phyloP scores from a whole-genome alignment of 2,329 filamentous ascomycete species.

The Xylaria sp. region DNA sequence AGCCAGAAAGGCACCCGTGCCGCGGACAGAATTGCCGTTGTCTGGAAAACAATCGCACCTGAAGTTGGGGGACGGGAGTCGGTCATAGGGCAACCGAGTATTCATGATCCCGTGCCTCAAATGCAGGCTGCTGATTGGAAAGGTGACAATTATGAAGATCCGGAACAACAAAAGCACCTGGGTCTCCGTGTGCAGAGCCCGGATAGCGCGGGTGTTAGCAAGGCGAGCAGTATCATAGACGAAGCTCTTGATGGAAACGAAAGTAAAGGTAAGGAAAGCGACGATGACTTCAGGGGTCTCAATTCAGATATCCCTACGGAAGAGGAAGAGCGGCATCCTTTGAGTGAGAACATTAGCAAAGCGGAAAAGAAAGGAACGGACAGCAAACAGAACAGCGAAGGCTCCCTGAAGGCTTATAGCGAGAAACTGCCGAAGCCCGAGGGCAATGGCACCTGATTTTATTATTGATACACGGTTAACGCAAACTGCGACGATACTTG shows the following conservation, averaged over 20 bases:
- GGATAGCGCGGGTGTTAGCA: constrained; percentile 74
- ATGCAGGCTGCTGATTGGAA: constrained; percentile 79
- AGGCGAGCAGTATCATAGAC: constrained; percentile 75
- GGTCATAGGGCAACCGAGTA: constrained; percentile 72
- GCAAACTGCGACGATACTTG: neutral
- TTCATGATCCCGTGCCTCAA: constrained; percentile 76
- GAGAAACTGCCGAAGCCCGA: constrained; percentile 48
- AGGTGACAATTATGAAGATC: constrained; percentile 62
- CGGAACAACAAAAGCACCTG: constrained; percentile 70
- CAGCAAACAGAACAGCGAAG: constrained; percentile 31
- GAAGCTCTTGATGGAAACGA: constrained; percentile 37
- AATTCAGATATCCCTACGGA: constrained; percentile 32
- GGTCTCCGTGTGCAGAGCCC: constrained; percentile 75
- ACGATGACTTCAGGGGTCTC: constrained; percentile 43
- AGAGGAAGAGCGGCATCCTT: constrained; percentile 22
- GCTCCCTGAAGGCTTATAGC: constrained; percentile 45
- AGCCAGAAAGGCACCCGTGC: constrained; percentile 82
- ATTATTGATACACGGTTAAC: neutral
- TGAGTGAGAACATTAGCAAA: constrained; percentile 8
- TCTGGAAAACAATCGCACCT: constrained; percentile 72
- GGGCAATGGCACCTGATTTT: constrained; percentile 34
- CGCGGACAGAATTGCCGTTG: constrained; percentile 83
- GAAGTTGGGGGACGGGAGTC: constrained; percentile 41
- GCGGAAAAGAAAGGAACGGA: constrained; percentile 17
- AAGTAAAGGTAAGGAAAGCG: constrained; percentile 36